These are phyloP conservation scores for Chlorella sp. DNA, from an alignment of 139 green algal genomes.

Conservation along the genomic window DNA sequence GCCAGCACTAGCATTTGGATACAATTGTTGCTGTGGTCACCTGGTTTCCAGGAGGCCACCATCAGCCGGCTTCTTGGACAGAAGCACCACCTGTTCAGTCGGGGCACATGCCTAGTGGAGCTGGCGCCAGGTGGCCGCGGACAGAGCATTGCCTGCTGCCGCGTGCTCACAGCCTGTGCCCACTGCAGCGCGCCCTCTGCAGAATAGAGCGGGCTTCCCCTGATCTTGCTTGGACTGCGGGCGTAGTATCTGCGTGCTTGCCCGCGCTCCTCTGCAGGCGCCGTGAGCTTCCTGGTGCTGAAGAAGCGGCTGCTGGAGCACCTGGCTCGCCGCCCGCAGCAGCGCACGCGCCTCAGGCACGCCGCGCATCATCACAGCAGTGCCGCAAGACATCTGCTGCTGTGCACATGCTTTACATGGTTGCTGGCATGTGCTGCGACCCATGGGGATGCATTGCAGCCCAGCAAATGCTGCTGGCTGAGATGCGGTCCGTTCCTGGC, in stretches of 20 bases:
- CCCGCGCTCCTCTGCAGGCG: not conserved
- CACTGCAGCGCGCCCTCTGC: too few species aligned
- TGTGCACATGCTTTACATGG: too few species aligned
- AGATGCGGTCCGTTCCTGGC: too few species aligned
- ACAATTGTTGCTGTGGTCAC: not conserved
- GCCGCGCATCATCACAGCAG: too few species aligned
- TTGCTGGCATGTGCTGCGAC: too few species aligned
- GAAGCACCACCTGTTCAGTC: not conserved
- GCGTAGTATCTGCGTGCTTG: not conserved
- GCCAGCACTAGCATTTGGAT: too few species aligned
- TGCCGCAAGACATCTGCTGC: too few species aligned
- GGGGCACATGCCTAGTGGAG: not conserved
- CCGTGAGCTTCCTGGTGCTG: not conserved
- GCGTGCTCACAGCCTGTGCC: too few species aligned
- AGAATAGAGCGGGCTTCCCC: too few species aligned
- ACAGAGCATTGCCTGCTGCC: not conserved
- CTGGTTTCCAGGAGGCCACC: not conserved
- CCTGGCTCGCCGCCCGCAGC: not conserved
- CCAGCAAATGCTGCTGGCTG: too few species aligned
- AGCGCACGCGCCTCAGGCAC: not conserved
- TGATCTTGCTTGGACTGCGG: not conserved
- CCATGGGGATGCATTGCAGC: too few species aligned
- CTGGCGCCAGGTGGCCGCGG: not conserved
- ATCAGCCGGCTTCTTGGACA: not conserved
- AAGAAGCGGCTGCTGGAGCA: not conserved